phyloP scores from a whole-genome alignment of 2,329 filamentous ascomycete species.

The Penicillium decumbens region DNA sequence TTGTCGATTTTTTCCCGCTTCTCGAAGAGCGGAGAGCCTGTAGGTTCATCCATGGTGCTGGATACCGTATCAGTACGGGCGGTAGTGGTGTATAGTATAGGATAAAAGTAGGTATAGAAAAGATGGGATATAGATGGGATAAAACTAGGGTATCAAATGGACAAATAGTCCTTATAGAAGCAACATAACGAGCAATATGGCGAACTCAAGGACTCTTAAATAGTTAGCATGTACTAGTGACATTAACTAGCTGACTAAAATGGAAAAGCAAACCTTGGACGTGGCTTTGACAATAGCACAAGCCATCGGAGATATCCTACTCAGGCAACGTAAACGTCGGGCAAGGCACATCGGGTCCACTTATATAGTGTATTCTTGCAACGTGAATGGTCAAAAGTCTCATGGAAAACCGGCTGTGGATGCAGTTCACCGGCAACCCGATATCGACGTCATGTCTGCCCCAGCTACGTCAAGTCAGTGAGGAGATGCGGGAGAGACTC shows the following conservation, averaged over 20 bases:
- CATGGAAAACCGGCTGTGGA: constrained; percentile 10
- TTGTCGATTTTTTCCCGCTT: constrained; percentile 8
- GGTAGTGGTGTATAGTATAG: background rate
- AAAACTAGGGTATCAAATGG: too few relatives aligned
- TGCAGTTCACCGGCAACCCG: constrained; percentile 8
- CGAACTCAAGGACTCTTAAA: background rate
- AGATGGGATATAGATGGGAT: too few relatives aligned
- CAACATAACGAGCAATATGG: background rate
- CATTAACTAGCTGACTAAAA: background rate
- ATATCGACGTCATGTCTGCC: constrained; percentile 10
- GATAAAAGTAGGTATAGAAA: background rate
- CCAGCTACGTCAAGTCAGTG: constrained; percentile 10
- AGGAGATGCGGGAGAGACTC: background rate
- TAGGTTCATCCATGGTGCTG: constrained; percentile 7
- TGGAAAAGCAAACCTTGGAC: background rate
- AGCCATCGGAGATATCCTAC: background rate
- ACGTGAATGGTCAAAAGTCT: constrained; percentile 3
- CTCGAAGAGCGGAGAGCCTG: constrained; percentile 7
- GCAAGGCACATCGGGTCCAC: background rate
- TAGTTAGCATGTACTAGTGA: background rate
- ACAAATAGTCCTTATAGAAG: background rate
- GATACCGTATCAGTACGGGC: too few relatives aligned
- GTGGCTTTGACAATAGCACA: background rate
- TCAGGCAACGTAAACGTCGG: background rate
- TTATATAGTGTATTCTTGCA: background rate